phyloP scores from a whole-genome alignment of 2,329 filamentous ascomycete species.

The Trichoderma guizhouense region DNA sequence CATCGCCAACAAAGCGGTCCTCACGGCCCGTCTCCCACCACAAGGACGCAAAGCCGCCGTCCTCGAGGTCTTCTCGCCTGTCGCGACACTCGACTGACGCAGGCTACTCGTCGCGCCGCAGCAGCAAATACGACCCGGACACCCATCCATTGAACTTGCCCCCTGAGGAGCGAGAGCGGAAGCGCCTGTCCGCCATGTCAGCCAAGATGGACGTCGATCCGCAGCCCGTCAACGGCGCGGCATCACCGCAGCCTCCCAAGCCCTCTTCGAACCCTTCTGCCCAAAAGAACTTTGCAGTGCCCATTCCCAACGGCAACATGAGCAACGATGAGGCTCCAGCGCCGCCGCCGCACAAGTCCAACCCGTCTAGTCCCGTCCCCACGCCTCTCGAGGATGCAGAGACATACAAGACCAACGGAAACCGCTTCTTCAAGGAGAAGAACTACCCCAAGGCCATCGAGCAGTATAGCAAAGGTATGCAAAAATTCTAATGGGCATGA shows the following conservation, averaged over 20 bases:
- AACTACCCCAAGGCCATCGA: conserved; percentile 85
- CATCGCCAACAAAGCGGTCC: conserved; percentile 28
- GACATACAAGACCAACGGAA: conserved; percentile 85
- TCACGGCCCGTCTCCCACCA: conserved; percentile 30
- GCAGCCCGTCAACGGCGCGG: conserved; percentile 52
- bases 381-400: conserved; percentile 73
- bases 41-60: conserved; percentile 29
- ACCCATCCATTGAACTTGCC: conserved; percentile 87
- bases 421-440: conserved; percentile 95
- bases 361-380: conserved; percentile 55
- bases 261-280: conserved; percentile 33
- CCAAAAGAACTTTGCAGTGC: conserved; percentile 48
- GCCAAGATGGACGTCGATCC: conserved; percentile 73
- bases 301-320: conserved; percentile 46
- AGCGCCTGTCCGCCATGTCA: conserved; percentile 68
- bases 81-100: conserved; percentile 50
- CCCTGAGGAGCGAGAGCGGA: conserved; percentile 84
- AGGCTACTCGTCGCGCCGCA: conserved; percentile 44
- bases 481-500: not conserved
- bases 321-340: conserved; percentile 51
- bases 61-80: conserved; percentile 42
- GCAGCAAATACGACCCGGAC: conserved; percentile 61
- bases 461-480: conserved; percentile 88
- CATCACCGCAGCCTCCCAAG: conserved; percentile 49
- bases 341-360: conserved; percentile 69